Conservation (phyloP, 306 rosid species). For the Benincasa hispida region DNA sequence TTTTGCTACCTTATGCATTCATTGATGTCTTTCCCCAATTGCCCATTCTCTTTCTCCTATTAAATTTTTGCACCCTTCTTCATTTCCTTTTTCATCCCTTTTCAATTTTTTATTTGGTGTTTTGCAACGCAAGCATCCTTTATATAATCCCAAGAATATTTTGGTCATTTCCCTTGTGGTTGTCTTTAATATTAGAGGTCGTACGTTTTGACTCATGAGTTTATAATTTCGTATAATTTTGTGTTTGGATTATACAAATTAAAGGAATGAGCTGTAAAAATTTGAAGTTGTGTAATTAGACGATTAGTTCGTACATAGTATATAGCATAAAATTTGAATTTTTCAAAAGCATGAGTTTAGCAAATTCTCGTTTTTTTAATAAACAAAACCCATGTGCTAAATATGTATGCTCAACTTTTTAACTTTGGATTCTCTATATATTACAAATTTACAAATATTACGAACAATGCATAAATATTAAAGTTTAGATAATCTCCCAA, state of each 20-base stretch:
- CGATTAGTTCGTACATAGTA: neutral
- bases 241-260: neutral
- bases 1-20: neutral
- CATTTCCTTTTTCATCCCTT: neutral
- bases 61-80: neutral
- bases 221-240: neutral
- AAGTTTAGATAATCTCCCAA: too few relatives aligned
- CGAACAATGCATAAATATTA: too few relatives aligned
- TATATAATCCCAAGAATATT: neutral
- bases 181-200: too few relatives aligned
- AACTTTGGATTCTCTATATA: too few relatives aligned
- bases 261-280: neutral
- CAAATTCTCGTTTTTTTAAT: too few relatives aligned
- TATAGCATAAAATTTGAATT: too few relatives aligned
- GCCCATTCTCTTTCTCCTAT: neutral
- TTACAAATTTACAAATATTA: too few relatives aligned
- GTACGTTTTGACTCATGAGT: neutral
- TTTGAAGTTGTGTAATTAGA: neutral
- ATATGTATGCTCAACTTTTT: too few relatives aligned
- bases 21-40: neutral
- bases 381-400: too few relatives aligned
- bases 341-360: too few relatives aligned
- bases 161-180: neutral
- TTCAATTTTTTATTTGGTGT: neutral
- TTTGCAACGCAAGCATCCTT: neutral